Evolutionary conservation across 768 basidiomycete genomes (phyloP), one percentile per base, ranked within the genome.

Genomic region (Boletus speciosus): DNA sequence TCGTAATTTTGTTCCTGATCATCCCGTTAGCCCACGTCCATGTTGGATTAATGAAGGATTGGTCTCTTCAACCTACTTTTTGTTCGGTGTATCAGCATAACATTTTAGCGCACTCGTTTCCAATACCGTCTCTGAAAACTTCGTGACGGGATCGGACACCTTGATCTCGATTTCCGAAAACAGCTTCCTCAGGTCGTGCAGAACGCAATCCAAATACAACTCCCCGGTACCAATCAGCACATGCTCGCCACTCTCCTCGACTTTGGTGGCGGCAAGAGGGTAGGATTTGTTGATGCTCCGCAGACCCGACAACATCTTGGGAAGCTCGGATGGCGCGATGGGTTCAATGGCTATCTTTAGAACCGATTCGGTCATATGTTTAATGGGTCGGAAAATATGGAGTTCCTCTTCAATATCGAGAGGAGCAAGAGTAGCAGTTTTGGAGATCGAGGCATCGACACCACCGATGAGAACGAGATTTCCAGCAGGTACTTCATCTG

Each of bases 141-240:
- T 93, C 15, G 94, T 96, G 37, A 98, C 94, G 2, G 97, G 97
- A 76, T 99, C 97, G 23, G 96, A 98, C 14, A 98, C 94, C 77
- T 99, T 99, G 79, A 99, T 98, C 78, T 99, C 97, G 62, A 98
- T 97, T 76, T 99, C 97, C 31, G 94, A 86, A 74, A 96, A 99
- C 56, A 98, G 66, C 56, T 81, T 83, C 57, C 97, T 80, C 47
- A 99, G 74, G 72, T 99, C 97, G 65, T 99, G 96, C 86, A 99
- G 86, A 42, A 96, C 90, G 59, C 89, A 96, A 68, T 99, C 97
- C 63, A 99, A 77, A 73, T 96, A 98, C 47, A 99, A 76, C 67
- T 99, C 97, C 47, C 97, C 97, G 2, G 97, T 98, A 49, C 97
- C 97, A 58, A 98, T 85, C 56, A 99, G 74, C 54, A 99, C 91